phyloP scores from a whole-genome alignment of 1,139 yeast species.

The Yamadazyma diddensiae region DNA sequence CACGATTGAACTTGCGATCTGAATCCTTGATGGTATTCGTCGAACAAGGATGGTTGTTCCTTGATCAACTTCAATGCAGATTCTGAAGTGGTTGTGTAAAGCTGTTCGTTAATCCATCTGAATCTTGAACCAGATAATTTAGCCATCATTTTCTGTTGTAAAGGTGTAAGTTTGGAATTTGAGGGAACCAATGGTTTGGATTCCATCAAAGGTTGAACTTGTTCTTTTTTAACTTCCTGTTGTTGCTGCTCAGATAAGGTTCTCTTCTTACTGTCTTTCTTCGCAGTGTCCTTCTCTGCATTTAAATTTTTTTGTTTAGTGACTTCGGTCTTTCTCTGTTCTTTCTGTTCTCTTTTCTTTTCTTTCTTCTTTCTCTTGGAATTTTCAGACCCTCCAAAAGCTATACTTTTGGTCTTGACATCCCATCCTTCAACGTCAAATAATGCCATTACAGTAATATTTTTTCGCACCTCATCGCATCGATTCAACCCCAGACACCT shows the following conservation, averaged over 20 bases:
- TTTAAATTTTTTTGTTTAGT: slow-evolving; percentile 5
- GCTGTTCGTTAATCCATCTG: slow-evolving; percentile 96
- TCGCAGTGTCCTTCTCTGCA: slow-evolving; percentile 4
- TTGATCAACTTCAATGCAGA: slow-evolving; percentile 71
- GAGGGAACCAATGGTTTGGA: slow-evolving; percentile 19
- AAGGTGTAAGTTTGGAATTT: slow-evolving; percentile 64
- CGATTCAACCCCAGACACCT: neutral
- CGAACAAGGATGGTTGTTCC: slow-evolving; percentile 84
- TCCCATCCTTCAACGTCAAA: slow-evolving; percentile 86
- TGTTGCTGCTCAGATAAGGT: slow-evolving; percentile 3
- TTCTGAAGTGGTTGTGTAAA: slow-evolving; percentile 79
- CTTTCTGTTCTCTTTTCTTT: slow-evolving; percentile 14
- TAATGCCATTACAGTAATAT: slow-evolving; percentile 51
- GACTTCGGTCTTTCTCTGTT: slow-evolving; percentile 6
- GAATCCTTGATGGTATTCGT: slow-evolving; percentile 94
- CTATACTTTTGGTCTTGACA: slow-evolving; percentile 53
- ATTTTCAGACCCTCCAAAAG: slow-evolving; percentile 39
- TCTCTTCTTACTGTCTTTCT: slow-evolving; percentile 6
- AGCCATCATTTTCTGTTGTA: slow-evolving; percentile 94
- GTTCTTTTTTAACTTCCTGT: slow-evolving; percentile 7
- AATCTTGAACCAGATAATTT: slow-evolving; percentile 92
- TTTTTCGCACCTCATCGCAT: slow-evolving; percentile 9
- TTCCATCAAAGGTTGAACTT: slow-evolving; percentile 9
- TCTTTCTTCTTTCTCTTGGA: slow-evolving; percentile 24
- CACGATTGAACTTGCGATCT: slow-evolving; percentile 91